phyloP scores from a whole-genome alignment of 2,329 filamentous ascomycete genomes.

The Pseudocercospora macadamiae region DNA sequence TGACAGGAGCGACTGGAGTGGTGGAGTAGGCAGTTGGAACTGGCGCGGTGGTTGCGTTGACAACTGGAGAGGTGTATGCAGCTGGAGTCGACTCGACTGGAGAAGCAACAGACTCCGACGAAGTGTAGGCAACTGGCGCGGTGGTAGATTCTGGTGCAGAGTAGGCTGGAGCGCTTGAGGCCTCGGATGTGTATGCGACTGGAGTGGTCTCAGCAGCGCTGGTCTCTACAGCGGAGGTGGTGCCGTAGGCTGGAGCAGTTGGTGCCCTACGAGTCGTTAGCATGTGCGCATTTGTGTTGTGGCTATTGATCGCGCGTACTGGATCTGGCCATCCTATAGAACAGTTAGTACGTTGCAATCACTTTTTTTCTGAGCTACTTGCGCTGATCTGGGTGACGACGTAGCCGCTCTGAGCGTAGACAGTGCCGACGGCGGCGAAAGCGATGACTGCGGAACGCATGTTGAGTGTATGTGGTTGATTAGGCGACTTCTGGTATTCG shows the following conservation, averaged over 20 bases:
- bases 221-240: constrained; percentile 12
- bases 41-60: constrained; percentile 19
- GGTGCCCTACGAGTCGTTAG: constrained; percentile 12
- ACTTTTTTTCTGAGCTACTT: not conserved
- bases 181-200: constrained; percentile 9
- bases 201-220: constrained; percentile 12
- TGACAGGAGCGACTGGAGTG: constrained; percentile 11
- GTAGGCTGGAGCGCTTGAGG: constrained; percentile 14
- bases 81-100: constrained; percentile 11
- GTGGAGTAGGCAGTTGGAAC: constrained; percentile 12
- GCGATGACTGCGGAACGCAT: constrained; percentile 28
- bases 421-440: constrained; percentile 25
- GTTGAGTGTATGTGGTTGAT: constrained; percentile 17
- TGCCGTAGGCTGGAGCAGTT: constrained; percentile 12
- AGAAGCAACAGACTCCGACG: constrained; percentile 7
- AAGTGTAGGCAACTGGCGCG: constrained; percentile 8
- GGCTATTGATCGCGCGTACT: constrained; percentile 7
- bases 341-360: constrained; percentile 13
- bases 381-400: constrained; percentile 27
- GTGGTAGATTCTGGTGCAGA: not conserved
- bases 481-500: constrained; percentile 11
- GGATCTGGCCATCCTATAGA: constrained; percentile 25
- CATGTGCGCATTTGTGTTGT: not conserved
- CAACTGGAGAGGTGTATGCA: constrained; percentile 8
- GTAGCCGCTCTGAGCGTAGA: constrained; percentile 19